Evolutionary conservation across 306 rosid species (phyloP).

Genomic region (Inga oerstediana): DNA sequence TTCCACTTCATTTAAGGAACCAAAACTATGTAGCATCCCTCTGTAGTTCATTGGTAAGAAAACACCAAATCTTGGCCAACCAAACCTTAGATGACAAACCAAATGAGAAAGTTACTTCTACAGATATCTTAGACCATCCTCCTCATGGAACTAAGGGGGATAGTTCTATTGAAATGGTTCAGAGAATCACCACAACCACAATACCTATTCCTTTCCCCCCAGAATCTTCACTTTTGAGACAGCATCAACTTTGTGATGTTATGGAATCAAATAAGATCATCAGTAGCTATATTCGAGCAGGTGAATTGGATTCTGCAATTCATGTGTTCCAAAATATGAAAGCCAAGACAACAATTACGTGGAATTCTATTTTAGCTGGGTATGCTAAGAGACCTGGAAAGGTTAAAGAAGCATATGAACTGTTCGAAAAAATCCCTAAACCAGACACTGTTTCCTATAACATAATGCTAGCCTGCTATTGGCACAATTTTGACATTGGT

Average conservation of each 20-base stretch:
- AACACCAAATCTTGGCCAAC: neutral
- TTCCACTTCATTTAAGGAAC: neutral
- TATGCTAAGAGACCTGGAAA: slow-evolving; percentile 53
- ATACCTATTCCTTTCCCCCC: neutral
- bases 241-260: slow-evolving; percentile 26
- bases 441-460: slow-evolving; percentile 75
- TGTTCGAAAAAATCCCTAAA: slow-evolving; percentile 79
- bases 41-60: neutral
- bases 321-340: slow-evolving; percentile 59
- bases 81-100: neutral
- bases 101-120: neutral
- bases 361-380: slow-evolving; percentile 77
- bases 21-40: neutral
- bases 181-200: neutral
- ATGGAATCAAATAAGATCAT: slow-evolving; percentile 64
- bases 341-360: slow-evolving; percentile 62
- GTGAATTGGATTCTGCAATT: slow-evolving; percentile 65
- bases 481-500: slow-evolving; percentile 46
- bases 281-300: slow-evolving; percentile 48
- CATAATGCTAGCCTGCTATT: slow-evolving; percentile 68
- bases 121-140: neutral
- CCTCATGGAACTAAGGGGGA: neutral
- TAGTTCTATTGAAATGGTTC: neutral
- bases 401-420: slow-evolving; percentile 48
- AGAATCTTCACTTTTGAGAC: slow-evolving; percentile 25